These are phyloP conservation scores for Heliosperma pusillum DNA, from an alignment of 148 eudicot species.

Conservation along the genomic window DNA sequence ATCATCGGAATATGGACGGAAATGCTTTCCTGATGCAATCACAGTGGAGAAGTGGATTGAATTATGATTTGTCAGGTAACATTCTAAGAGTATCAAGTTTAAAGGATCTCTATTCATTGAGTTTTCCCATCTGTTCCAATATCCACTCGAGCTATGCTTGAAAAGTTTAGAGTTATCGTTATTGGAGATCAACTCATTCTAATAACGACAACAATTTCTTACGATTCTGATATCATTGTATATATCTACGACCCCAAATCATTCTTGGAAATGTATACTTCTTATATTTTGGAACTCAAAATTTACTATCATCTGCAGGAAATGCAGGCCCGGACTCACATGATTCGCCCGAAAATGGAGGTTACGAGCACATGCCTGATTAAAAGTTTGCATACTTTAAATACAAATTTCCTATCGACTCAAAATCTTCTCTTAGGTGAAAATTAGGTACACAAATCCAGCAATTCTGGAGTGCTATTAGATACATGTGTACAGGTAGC, in stretches of 20 bases:
- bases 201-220: neutral
- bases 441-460: constrained; percentile 11
- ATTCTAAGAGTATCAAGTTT: constrained; percentile 14
- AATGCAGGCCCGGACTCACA: constrained; percentile 29
- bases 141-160: neutral
- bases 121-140: no score
- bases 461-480: constrained; percentile 12
- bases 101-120: constrained; percentile 8
- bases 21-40: constrained; percentile 45
- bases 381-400: constrained; percentile 9
- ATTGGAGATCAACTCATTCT: neutral
- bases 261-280: neutral
- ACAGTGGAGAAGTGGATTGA: constrained; percentile 37
- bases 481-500: constrained; percentile 32
- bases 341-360: constrained; percentile 38
- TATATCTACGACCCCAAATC: neutral
- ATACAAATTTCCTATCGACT: constrained; percentile 7
- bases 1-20: constrained; percentile 44
- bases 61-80: constrained; percentile 32
- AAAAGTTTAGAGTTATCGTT: neutral
- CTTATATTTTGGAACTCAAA: neutral
- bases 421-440: constrained; percentile 19
- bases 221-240: neutral
- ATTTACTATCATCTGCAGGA: constrained; percentile 21
- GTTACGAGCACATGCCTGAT: constrained; percentile 34